Base-by-base conservation (phyloP, 176 grass and related monocot species). In the Lolium multiflorum region DNA sequence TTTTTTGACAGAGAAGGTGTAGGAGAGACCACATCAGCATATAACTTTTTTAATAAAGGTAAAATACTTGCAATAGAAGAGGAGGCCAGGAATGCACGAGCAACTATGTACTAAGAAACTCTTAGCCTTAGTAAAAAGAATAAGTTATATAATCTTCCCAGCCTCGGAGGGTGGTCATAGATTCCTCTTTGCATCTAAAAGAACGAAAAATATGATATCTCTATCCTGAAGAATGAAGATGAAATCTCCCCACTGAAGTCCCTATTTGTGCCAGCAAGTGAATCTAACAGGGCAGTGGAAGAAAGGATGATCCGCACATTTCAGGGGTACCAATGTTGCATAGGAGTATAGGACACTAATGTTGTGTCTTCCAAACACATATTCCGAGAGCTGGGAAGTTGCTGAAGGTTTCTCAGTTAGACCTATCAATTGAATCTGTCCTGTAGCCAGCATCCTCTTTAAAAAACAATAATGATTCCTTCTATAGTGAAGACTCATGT, bases 401-500 rank as follows among this genome's bases (percentile, higher is more conserved):
- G 31, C 31, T 35, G 31, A 35, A 35, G 31, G 31, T 35, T 35
- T 35, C 31, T 35, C 31, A 43, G 41, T 43, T 43, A 5, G 7
- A 43, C 41, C 41, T 43, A 43, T 43, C 41, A 43, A 43, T 7
- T 43, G 41, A 43, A 7, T 43, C 31, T 35, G 31, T 35, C 3
- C 31, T 35, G 31, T 35, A 35, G 31, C 1, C 31, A 35, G 31
- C 31, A 3, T 35, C 31, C 31, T 35, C 31, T 35, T 35, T 35
- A 63, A 59, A 21, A 76, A 49, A 81, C 46, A 18, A 22, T 38
- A 85, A 68, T 21, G 46, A 71, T 51, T 72, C 83, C 41, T 86
- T 90, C 83, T 80, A 77, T 68, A 86, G 9, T 69, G 88, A 86
- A 86, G 83, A 71, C 26, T 62, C 46, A 39, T 25, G 7, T 59